Conservation (phyloP, 2,329 filamentous ascomycete species). For the Zasmidium angulare region DNA sequence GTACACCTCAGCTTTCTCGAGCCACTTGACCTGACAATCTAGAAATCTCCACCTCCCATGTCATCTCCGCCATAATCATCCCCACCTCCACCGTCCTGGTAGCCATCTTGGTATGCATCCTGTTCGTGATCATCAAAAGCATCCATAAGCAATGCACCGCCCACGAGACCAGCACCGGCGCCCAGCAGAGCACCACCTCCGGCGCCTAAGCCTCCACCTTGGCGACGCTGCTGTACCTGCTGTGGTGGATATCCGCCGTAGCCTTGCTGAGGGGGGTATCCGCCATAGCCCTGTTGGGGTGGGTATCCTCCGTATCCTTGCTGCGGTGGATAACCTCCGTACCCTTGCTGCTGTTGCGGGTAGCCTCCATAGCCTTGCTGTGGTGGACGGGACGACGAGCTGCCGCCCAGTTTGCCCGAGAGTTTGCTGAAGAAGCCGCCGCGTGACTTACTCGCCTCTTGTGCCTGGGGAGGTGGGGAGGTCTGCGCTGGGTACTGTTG, state of each 20-base stretch:
- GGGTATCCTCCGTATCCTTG: constrained; percentile 46
- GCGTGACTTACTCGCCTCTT: too few relatives aligned
- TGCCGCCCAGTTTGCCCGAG: constrained; percentile 45
- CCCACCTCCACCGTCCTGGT: constrained; percentile 38
- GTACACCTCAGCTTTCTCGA: neutral
- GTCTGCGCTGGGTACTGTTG: constrained; percentile 17
- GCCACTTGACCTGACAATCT: neutral
- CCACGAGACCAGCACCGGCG: constrained; percentile 76
- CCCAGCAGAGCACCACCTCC: constrained; percentile 75
- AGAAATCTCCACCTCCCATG: constrained; percentile 35
- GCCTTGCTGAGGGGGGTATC: constrained; percentile 32
- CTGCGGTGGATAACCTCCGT: constrained; percentile 27
- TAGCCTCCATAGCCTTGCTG: constrained; percentile 27
- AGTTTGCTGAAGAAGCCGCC: constrained; percentile 54
- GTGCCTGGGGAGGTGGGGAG: neutral
- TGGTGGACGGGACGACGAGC: constrained; percentile 18
- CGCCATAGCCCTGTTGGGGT: constrained; percentile 31
- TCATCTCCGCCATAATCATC: constrained; percentile 34
- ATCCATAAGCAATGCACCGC: constrained; percentile 70
- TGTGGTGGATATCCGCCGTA: constrained; percentile 34
- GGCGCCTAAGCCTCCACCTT: constrained; percentile 60
- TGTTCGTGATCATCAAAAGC: constrained; percentile 58
- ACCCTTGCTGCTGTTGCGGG: constrained; percentile 34
- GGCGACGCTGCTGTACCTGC: constrained; percentile 39
- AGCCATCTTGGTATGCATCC: constrained; percentile 51